Base-by-base conservation (phyloP, 257 asterid species). In the Solanum pimpinellifolium region DNA sequence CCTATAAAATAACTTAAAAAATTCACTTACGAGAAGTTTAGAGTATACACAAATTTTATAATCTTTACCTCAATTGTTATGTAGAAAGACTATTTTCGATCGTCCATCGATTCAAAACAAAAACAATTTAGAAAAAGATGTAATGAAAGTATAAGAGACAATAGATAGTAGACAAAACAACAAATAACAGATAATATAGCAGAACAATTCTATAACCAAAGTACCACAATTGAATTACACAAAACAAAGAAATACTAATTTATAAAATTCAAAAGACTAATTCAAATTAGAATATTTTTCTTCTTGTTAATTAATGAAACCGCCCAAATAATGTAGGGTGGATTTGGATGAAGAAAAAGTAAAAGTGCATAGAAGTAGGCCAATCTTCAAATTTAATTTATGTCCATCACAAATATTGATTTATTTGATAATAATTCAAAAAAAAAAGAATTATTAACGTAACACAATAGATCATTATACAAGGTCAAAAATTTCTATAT, bases 101-200 rank as follows among this genome's bases (percentile, higher is more conserved):
- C 11, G 2, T 1, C 9, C 16, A 3, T 65, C 16, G 2, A 2
- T 1, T 65, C 16, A 65, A 65, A n/a, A 23, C 1, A 60, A 60
- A 20, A 59, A 21, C 0, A 59, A 0, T 21, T 2, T 59, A 59
- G 6, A 59, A 59, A 59, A 21, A 9, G 2, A 23, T 9, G 3
- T 65, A 23, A 27, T 60, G 3, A 65, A 2, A 65, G 8, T 65
- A 65, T 1, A 65, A n/a, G 9, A 65, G 33, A 11, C 18, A n/a
- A 65, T 11, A n/a, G 3, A 11, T 62, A 4, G 3, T n/a, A 11
- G 2, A 62, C 0, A 23, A 62, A 62, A 10, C 3, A 62, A 23
- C 25, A n/a, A 0, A n/a, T 62, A 62, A 1, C 25, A n/a, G 0
- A n/a, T 62, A 62, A 2, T 11, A n/a, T 11, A n/a, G 1, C 3